Evolutionary conservation across 2,329 filamentous ascomycete genomes (phyloP).

Genomic region (Podosphaera fusca): DNA sequence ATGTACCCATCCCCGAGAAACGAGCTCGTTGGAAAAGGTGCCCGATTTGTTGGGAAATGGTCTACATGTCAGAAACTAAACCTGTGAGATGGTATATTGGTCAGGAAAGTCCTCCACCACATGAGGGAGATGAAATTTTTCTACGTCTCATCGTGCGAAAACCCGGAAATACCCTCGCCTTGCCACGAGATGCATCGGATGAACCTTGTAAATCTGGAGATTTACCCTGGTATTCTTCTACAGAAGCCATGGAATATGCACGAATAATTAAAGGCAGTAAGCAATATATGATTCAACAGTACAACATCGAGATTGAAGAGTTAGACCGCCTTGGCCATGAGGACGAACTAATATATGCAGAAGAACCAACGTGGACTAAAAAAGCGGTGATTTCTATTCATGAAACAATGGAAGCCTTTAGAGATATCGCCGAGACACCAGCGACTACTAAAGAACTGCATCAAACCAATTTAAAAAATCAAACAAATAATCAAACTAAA

Average conservation of each 20-base stretch:
- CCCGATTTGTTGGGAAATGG: slow-evolving; percentile 78
- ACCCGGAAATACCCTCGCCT: slow-evolving; percentile 59
- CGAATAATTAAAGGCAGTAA: slow-evolving; percentile 85
- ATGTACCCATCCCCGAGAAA: slow-evolving; percentile 35
- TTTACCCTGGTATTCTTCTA: slow-evolving; percentile 85
- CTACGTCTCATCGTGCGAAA: slow-evolving; percentile 65
- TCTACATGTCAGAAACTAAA: slow-evolving; percentile 77
- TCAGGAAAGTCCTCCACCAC: slow-evolving; percentile 60
- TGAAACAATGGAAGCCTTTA: slow-evolving; percentile 52
- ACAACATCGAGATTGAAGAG: slow-evolving; percentile 53
- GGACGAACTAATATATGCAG: slow-evolving; percentile 76
- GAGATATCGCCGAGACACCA: slow-evolving; percentile 42
- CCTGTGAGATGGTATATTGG: slow-evolving; percentile 81
- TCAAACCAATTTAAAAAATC: slow-evolving; percentile 23
- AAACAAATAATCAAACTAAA: slow-evolving; percentile 16
- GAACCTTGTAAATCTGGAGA: slow-evolving; percentile 45
- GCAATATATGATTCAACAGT: slow-evolving; percentile 67
- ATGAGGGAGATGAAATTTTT: slow-evolving; percentile 73
- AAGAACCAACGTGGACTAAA: slow-evolving; percentile 79
- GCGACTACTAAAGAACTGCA: slow-evolving; percentile 25
- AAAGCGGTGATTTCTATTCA: slow-evolving; percentile 57
- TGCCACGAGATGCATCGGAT: slow-evolving; percentile 61
- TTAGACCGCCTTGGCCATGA: slow-evolving; percentile 59
- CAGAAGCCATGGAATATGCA: slow-evolving; percentile 84
- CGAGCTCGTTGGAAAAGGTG: slow-evolving; percentile 78